These are phyloP conservation scores for Licmophora abbreviata DNA, from an alignment of 108 stramenopile genomes.

Conservation along the genomic window DNA sequence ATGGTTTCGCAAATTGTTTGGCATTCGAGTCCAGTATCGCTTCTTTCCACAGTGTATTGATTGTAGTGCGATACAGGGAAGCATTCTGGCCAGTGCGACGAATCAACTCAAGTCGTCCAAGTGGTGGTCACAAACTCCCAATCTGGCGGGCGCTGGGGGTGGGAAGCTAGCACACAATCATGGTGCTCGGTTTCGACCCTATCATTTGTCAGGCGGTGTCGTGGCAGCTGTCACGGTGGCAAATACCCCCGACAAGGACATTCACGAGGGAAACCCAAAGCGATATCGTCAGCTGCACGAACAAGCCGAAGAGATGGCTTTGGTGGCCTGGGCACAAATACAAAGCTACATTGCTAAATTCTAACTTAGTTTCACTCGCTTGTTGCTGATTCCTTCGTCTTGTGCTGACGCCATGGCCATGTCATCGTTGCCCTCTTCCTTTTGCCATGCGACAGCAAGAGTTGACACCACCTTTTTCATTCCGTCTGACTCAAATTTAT, in stretches of 20 bases:
- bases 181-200: conserved; percentile 37
- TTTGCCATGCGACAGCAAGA: conserved; percentile 9
- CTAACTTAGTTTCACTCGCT: background rate
- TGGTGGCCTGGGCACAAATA: too few relatives aligned
- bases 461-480: conserved; percentile 62
- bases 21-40: conserved; percentile 42
- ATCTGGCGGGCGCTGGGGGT: conserved; percentile 56
- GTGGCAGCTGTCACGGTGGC: conserved; percentile 26
- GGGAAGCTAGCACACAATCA: conserved; percentile 56
- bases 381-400: background rate
- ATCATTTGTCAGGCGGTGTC: conserved; percentile 72
- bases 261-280: conserved; percentile 7
- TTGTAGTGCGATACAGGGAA: conserved; percentile 69
- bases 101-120: conserved; percentile 6
- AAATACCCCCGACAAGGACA: conserved; percentile 6
- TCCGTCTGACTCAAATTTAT: conserved; percentile 50
- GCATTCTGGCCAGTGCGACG: conserved; percentile 46
- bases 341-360: too few relatives aligned
- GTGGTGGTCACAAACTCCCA: conserved; percentile 5
- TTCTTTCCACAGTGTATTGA: conserved; percentile 81
- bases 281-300: background rate
- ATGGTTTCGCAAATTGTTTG: conserved; percentile 37
- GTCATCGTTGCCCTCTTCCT: background rate
- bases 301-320: background rate
- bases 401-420: background rate